Evolutionary conservation across 2,329 filamentous ascomycete species (phyloP), one percentile per base, ranked within the genome.

Genomic region (Epichloe coenophiala): DNA sequence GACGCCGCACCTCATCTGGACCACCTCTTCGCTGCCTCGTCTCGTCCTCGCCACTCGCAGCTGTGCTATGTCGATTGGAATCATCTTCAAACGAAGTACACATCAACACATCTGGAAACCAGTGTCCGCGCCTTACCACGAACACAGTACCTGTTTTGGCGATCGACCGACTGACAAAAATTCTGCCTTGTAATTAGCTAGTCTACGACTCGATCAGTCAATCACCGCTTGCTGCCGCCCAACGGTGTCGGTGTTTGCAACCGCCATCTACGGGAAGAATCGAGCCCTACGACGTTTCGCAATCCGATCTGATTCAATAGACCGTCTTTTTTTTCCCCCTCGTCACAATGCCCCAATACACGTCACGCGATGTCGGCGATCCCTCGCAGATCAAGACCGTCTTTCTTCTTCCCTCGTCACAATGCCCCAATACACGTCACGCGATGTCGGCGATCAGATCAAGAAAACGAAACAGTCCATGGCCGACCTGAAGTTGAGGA

Each of bases 401-500:
- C 36, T 23, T 33, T 36, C 19, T 36, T 39, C 13, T 1, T 8
- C 17, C 17, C 17, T 2, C 17, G 17, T 17, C 17, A 17, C 17
- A 17, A 17, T 17, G 17, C 17, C 17, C 2, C 17, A 17, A 17
- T 17, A 17, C 17, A 17, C 17, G 17, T 17, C 17, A 17, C 17
- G 17, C 17, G 17, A 17, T 17, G 17, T 17, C 17, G 17, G 17
- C 17, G 17, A 17, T 17, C 17, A 17, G 17, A 17, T 17, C 61
- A 82, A 80, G 78, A 95, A 90, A 75, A 97, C 94, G 76, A 96
- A 96, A 77, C 93, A 97, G 74, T 95, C 88, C 67, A 97, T 98
- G 88, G 91, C 91, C 60, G 93, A 98, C 69, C 80, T 98, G 58
- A 98, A 98, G 78, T 81, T 97, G 63, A 84, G 93, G 63, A 86